Evolutionary conservation across 768 basidiomycete species (phyloP).

Genomic region (Sutorius australiensis): DNA sequence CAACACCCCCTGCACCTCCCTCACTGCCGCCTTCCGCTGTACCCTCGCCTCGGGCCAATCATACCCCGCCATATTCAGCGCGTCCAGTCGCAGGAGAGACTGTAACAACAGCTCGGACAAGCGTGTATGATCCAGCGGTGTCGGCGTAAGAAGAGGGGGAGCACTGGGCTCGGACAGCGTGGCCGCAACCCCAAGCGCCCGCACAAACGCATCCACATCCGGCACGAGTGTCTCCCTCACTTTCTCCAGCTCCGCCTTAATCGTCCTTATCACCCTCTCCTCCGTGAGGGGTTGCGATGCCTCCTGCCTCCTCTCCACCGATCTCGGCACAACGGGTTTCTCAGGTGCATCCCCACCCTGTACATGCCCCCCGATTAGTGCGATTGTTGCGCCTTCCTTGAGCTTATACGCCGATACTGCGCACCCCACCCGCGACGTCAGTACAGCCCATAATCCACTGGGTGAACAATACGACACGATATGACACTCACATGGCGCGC

Average conservation of each 20-base stretch:
- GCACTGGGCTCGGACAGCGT: neutral
- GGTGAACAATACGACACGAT: conserved; percentile 15
- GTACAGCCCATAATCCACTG: too few species aligned
- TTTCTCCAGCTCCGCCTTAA: conserved; percentile 39
- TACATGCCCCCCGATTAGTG: conserved; percentile 55
- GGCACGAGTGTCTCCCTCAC: conserved; percentile 55
- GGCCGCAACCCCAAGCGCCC: neutral
- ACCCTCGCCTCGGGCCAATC: conserved; percentile 76
- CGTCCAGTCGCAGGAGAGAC: conserved; percentile 82
- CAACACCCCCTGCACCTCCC: conserved; percentile 76
- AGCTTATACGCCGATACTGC: conserved; percentile 75
- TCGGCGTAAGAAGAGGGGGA: neutral
- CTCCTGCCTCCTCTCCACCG: neutral
- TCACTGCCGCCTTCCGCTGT: conserved; percentile 83
- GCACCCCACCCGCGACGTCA: too few species aligned
- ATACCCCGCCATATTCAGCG: conserved; percentile 59
- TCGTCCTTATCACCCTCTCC: conserved; percentile 32
- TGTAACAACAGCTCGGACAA: conserved; percentile 84
- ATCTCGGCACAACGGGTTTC: neutral
- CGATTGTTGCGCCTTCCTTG: conserved; percentile 62
- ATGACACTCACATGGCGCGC: conserved; percentile 51
- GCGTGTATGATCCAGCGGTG: conserved; percentile 44
- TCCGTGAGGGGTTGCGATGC: conserved; percentile 34
- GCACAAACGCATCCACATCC: conserved; percentile 54
- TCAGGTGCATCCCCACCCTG: conserved; percentile 13